Evolutionary conservation across 2,329 filamentous ascomycete species (phyloP).

Genomic region (Pseudogymnoascus sp.): DNA sequence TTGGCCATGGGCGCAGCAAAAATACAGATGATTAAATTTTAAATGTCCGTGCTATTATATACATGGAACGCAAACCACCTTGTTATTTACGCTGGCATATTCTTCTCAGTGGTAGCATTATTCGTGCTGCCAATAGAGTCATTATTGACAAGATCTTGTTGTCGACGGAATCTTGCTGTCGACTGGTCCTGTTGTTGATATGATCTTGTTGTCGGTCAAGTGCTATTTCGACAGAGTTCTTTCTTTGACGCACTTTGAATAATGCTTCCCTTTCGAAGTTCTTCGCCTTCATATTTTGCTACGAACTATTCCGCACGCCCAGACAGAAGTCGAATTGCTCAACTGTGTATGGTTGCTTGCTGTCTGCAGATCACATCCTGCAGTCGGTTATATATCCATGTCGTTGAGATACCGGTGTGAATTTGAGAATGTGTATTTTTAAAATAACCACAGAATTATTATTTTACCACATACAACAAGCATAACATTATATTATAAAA

Average conservation of each 20-base stretch:
- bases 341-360: too few relatives aligned
- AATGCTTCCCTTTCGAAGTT: too few relatives aligned
- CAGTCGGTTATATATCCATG: too few relatives aligned
- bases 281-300: too few relatives aligned
- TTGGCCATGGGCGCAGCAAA: too few relatives aligned
- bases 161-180: not conserved
- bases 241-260: too few relatives aligned
- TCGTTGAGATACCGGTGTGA: not conserved
- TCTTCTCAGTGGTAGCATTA: not conserved
- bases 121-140: not conserved
- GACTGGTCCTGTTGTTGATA: not conserved
- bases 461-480: not conserved
- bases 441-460: not conserved
- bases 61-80: not conserved
- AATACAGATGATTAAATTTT: too few relatives aligned
- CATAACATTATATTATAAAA: not conserved
- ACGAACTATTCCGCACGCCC: too few relatives aligned
- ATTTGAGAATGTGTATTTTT: not conserved
- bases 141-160: not conserved
- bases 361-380: too few relatives aligned
- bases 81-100: not conserved
- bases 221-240: not conserved
- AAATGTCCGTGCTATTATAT: too few relatives aligned
- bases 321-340: too few relatives aligned
- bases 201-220: not conserved